Base-by-base conservation (phyloP, 1,284 basidiomycete species). In the Ganoderma sinense region DNA sequence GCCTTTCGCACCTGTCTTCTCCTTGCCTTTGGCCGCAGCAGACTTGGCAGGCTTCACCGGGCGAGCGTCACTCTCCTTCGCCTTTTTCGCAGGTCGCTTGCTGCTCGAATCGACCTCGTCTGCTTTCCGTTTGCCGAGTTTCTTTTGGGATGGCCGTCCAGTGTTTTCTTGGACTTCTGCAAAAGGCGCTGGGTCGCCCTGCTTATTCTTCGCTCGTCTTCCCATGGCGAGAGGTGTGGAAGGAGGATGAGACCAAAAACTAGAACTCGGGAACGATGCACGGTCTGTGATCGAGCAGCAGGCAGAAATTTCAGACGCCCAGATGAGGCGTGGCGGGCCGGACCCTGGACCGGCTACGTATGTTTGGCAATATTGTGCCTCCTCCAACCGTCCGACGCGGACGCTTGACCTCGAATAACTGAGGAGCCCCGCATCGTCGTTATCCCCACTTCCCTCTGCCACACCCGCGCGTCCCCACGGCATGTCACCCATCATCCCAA, bases 201-300 rank as follows among this genome's bases (percentile, higher is more conserved):
- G 97, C 85, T 98, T 98, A 83, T 94, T 93, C 83, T 94, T 95
- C 74, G 95, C 90, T 77, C 95, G 91, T 79, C 95, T 89, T 77
- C 97, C 97, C 95, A 97, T 96, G n/a, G 55, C 75, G 60, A 64
- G 36, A 67, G 39, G 11, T 26, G 14, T 48, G n/a, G 45, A 26
- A 60, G 11, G 45, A 39, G 48, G 40, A 33, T 26, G n/a, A 61
- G 39, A 40, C 16, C 10, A 23, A 39, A 14, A 33, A 7, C 33
- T 33, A 14, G 14, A 41, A 41, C 41, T 41, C 16, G 41, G n/a
- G n/a, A n/a, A n/a, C n/a, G n/a, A n/a, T 14, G 14, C 41, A 36
- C 7, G 10, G 36, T 41, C 10, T 20, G 20, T 40, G 23, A 61
- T 41, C 59, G 39, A 61, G 56, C 33, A 36, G 53, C 29, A 29